These are phyloP conservation scores for Cyberlindnera amylophila DNA, from an alignment of 805 yeast species.

Conservation along the genomic window DNA sequence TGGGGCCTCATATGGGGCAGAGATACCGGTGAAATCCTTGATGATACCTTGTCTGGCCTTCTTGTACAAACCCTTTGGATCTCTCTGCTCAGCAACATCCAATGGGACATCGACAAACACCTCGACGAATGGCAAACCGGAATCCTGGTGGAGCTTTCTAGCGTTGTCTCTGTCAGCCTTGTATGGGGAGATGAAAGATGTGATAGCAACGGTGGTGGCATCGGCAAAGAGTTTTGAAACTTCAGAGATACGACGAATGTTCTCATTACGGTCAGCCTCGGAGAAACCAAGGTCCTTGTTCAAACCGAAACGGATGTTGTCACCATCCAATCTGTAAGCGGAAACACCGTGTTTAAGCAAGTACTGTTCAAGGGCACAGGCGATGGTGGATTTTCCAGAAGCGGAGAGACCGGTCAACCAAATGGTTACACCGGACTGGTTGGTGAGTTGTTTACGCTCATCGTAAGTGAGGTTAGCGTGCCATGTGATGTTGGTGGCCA, in stretches of 20 bases:
- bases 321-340: constrained; percentile 91
- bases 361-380: constrained; percentile 87
- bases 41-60: constrained; percentile 95
- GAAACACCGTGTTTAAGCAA: constrained; percentile 64
- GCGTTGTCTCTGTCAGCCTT: constrained; percentile 80
- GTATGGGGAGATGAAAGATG: constrained; percentile 93
- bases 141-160: constrained; percentile 74
- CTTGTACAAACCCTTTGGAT: constrained; percentile 94
- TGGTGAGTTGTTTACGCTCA: constrained; percentile 68
- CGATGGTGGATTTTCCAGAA: constrained; percentile 85
- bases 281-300: constrained; percentile 93
- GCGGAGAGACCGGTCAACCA: constrained; percentile 97
- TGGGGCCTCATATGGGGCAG: constrained; percentile 96
- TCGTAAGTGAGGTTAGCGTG: constrained; percentile 82
- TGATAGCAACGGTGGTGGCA: constrained; percentile 80
- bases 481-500: constrained; percentile 96
- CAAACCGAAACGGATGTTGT: constrained; percentile 89
- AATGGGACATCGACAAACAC: constrained; percentile 91
- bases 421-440: constrained; percentile 83
- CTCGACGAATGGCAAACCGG: constrained; percentile 80
- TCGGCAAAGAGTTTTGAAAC: constrained; percentile 93
- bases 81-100: constrained; percentile 93
- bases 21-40: constrained; percentile 91
- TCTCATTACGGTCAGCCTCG: constrained; percentile 89
- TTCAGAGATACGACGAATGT: constrained; percentile 91